phyloP scores from a whole-genome alignment of 2,329 filamentous ascomycete genomes.

The Xylariaceae sp. region DNA sequence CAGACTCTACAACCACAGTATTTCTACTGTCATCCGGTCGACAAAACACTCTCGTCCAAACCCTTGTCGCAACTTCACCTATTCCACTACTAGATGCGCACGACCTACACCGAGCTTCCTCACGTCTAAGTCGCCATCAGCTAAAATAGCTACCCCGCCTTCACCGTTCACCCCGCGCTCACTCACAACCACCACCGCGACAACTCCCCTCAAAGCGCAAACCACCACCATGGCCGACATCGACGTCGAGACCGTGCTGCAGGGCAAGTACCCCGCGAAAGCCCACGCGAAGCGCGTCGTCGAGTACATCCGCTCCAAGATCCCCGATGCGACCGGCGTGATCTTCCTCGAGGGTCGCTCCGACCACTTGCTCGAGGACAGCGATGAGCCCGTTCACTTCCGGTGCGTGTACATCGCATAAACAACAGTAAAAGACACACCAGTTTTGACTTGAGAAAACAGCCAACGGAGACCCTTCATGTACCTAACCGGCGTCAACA shows the following conservation, averaged over 20 bases:
- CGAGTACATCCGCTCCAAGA: conserved; percentile 64
- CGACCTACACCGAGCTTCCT: neutral
- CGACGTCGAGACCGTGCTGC: conserved; percentile 49
- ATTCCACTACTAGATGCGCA: neutral
- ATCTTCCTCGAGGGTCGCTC: conserved; percentile 86
- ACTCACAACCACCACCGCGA: conserved; percentile 11
- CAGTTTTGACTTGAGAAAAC: neutral
- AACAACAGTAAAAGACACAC: neutral
- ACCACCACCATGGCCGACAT: conserved; percentile 28
- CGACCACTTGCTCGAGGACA: conserved; percentile 80
- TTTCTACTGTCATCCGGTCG: neutral
- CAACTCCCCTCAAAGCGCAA: conserved; percentile 6
- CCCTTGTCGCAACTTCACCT: neutral
- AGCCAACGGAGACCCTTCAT: conserved; percentile 91
- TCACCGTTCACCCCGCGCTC: conserved; percentile 13
- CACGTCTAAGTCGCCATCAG: neutral
- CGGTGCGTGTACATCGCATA: conserved; percentile 45
- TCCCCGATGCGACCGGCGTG: conserved; percentile 61
- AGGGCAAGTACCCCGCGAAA: conserved; percentile 76
- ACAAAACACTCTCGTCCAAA: neutral
- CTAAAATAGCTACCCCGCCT: conserved; percentile 23
- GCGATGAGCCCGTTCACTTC: conserved; percentile 76
- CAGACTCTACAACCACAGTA: neutral
- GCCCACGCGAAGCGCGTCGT: conserved; percentile 79
- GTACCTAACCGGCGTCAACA: conserved; percentile 79